Conservation (phyloP, 139 green algal genomes). For the Diplosphaera chodatii region DNA sequence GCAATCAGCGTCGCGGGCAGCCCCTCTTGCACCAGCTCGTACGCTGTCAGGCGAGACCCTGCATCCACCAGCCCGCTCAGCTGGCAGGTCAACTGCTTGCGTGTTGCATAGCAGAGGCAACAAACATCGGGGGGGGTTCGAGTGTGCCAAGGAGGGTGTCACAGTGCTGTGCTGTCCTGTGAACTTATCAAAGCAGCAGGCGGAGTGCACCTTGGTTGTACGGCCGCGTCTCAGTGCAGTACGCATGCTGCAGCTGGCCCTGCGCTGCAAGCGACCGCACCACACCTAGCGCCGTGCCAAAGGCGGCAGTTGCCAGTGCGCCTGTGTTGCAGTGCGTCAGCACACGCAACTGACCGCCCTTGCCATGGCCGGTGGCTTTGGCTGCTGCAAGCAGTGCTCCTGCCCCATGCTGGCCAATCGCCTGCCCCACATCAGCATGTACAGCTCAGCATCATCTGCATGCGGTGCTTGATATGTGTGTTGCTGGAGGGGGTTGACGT, state of each 20-base stretch:
- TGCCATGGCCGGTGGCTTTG: constrained; percentile 15
- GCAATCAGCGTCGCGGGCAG: constrained; percentile 86
- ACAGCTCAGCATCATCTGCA: neutral
- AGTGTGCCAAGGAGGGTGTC: no score
- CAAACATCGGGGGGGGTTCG: no score
- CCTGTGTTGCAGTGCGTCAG: constrained; percentile 98
- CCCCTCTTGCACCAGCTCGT: constrained; percentile 86
- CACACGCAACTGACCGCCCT: constrained; percentile 49
- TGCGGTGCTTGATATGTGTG: neutral
- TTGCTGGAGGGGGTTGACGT: no score
- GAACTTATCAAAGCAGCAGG: neutral
- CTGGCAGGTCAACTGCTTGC: no score
- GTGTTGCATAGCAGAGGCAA: no score
- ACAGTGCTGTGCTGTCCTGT: no score
- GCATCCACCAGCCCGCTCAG: neutral
- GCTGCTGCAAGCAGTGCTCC: constrained; percentile 59
- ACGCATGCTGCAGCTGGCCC: constrained; percentile 73
- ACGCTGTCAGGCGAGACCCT: constrained; percentile 89
- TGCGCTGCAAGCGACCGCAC: constrained; percentile 72
- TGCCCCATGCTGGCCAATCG: constrained; percentile 72
- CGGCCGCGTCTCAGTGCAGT: constrained; percentile 87
- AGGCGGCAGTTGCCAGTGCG: constrained; percentile 83
- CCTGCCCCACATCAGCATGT: constrained; percentile 18
- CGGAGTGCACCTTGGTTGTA: constrained; percentile 85
- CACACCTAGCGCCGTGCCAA: constrained; percentile 90